Evolutionary conservation across 306 rosid genomes (phyloP).

Genomic region (Trifolium subterraneum): DNA sequence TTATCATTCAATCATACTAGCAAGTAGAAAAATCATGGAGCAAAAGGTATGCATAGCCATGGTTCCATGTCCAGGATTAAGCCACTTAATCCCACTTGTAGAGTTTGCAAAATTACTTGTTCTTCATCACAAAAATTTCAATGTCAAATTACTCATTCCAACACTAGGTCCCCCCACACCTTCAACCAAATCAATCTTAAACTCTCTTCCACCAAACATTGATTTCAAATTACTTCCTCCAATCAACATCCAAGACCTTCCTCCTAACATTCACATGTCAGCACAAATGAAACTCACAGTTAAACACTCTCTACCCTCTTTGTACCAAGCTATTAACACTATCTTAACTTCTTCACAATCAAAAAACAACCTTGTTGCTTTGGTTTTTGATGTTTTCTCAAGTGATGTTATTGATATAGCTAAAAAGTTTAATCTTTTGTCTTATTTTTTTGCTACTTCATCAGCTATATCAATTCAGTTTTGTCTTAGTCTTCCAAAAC

Average conservation of each 20-base stretch:
- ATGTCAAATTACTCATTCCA: background rate
- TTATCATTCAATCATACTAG: background rate
- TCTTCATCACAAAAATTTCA: background rate
- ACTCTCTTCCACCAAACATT: background rate
- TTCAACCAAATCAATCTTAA: background rate
- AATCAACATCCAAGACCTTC: slow-evolving; percentile 1
- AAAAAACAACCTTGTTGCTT: slow-evolving; percentile 2
- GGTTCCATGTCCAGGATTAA: background rate
- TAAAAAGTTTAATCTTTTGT: background rate
- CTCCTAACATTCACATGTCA: background rate
- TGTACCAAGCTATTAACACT: background rate
- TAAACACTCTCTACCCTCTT: background rate
- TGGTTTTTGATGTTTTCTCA: background rate
- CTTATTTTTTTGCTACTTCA: background rate
- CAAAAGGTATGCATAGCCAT: background rate
- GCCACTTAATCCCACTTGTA: background rate
- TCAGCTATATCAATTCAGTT: background rate
- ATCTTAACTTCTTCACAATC: background rate
- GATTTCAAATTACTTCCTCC: slow-evolving; percentile 6
- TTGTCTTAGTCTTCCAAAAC: background rate
- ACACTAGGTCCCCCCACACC: background rate
- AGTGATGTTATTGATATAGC: background rate
- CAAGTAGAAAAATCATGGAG: background rate
- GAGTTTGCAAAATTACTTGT: slow-evolving; percentile 7
- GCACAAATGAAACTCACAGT: slow-evolving; percentile 1